Percentiles rank a stretch among this genome's conserved stretches.
Evolutionary conservation across 2,329 filamentous ascomycete species (phyloP).

Genomic region (Fusarium mangiferae): DNA sequence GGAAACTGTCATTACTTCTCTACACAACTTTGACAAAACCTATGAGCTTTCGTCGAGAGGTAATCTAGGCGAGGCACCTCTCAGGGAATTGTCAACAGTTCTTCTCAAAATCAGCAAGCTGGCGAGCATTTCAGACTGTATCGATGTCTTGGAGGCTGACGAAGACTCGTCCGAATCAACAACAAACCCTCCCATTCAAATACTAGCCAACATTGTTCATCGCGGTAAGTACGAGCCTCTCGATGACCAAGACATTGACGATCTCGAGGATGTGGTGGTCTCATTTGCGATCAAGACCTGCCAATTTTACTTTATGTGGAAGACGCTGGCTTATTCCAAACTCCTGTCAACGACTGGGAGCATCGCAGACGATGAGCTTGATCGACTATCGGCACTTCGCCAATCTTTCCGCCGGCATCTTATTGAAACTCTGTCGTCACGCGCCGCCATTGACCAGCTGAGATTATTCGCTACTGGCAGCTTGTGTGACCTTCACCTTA

Average conservation of each 20-base stretch:
- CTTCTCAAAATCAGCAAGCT: constrained; percentile 84
- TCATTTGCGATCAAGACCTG: constrained; percentile 79
- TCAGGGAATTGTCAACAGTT: constrained; percentile 78
- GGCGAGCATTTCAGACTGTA: constrained; percentile 80
- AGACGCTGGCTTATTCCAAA: constrained; percentile 70
- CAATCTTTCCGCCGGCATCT: constrained; percentile 70
- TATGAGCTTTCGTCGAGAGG: constrained; percentile 78
- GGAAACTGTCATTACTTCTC: constrained; percentile 81
- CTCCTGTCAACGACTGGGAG: constrained; percentile 65
- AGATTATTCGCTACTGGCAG: constrained; percentile 79
- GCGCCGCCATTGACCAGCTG: constrained; percentile 78
- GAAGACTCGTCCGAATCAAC: constrained; percentile 60
- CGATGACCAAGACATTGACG: constrained; percentile 77
- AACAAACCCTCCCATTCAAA: constrained; percentile 66
- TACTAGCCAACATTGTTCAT: constrained; percentile 77
- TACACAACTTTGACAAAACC: constrained; percentile 76
- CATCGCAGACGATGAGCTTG: constrained; percentile 67
- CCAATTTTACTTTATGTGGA: constrained; percentile 97
- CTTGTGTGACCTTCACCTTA: constrained; percentile 82
- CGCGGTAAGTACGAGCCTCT: constrained; percentile 77
- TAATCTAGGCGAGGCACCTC: constrained; percentile 70
- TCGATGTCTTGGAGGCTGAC: constrained; percentile 76
- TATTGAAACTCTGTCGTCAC: constrained; percentile 74
- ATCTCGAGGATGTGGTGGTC: constrained; percentile 82
- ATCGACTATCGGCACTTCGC: constrained; percentile 66